Base-by-base conservation (phyloP, 257 asterid species). In the Solanum corneliomulleri region DNA sequence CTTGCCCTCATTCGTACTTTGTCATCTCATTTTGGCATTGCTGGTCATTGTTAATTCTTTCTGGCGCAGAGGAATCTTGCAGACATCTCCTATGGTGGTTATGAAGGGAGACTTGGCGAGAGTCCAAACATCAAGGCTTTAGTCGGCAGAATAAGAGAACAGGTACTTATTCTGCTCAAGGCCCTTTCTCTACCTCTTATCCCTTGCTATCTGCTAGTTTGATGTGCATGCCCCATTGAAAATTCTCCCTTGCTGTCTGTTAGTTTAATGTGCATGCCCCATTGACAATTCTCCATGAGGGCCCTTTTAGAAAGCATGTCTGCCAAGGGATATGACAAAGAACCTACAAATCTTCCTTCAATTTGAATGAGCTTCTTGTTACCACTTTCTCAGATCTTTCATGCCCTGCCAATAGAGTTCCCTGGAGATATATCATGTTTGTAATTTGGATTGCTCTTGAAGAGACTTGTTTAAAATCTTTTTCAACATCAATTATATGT, bases 141-240 rank as follows among this genome's bases (percentile, higher is more conserved):
- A 86, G 93, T 93, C 88, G 84, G 96, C 78, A 90, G 85, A 92
- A 93, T 95, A 84, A 91, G 97, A 89, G 94, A 93, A 89, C 91
- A 91, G 92, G 97, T 95, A 85, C 35, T 86, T 45, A 23, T 85
- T 69, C 10, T 68, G 23, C 60, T 23, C 14, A 41, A 56, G 41
- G 25, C 25, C 44, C 88, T 75, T 72, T 49, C 56, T 76, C 86
- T 85, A 60, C 58, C 35, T 74, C 68, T 80, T 49, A 45, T 31
- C 41, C 85, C 37, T 76, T 41, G 35, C 58, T 41, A 21, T n/a
- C 35, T 41, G 13, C 41, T 76, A 76, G 83, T n/a, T 39, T 75
- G 56, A 80, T 27, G 85, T 47, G 68, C 68, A 45, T 27, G 68
- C 27, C 84, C 84, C 68, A 27, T 80, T 13, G 27, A 47, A 77